Conservation (phyloP, 768 basidiomycete genomes). For the Boletus eberwhitei region DNA sequence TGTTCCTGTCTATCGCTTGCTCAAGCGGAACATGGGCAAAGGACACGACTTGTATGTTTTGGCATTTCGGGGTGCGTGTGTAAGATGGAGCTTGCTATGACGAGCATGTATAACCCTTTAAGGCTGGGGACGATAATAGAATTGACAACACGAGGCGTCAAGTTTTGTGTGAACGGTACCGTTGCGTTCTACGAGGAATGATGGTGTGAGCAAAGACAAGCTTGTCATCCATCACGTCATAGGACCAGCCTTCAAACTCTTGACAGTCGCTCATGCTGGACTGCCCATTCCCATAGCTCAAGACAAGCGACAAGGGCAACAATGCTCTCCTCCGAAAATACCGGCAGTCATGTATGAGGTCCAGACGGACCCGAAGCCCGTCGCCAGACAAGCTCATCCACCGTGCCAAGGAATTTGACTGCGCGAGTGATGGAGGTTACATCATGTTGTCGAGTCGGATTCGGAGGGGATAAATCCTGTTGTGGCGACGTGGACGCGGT, state of each 20-base stretch:
- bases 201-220: not conserved
- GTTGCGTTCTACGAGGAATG: not conserved
- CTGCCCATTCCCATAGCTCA: constrained; percentile 26
- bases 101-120: no score
- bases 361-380: constrained; percentile 11
- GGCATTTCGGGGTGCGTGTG: constrained; percentile 36
- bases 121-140: no score
- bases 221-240: not conserved
- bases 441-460: constrained; percentile 10
- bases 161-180: not conserved
- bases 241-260: constrained; percentile 6
- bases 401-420: constrained; percentile 22
- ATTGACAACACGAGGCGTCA: not conserved
- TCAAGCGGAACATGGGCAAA: constrained; percentile 49
- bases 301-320: constrained; percentile 23
- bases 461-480: not conserved
- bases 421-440: constrained; percentile 21
- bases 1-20: constrained; percentile 71
- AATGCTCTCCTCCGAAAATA: constrained; percentile 27
- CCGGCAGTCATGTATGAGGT: constrained; percentile 5
- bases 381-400: constrained; percentile 31
- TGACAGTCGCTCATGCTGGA: constrained; percentile 21
- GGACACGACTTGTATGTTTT: constrained; percentile 75
- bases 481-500: not conserved
- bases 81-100: no score